Percentiles rank a stretch among this genome's conserved stretches.
These are phyloP conservation scores for Chrysoporthe austroafricana DNA, from an alignment of 2,329 filamentous ascomycete species.

Conservation along the genomic window DNA sequence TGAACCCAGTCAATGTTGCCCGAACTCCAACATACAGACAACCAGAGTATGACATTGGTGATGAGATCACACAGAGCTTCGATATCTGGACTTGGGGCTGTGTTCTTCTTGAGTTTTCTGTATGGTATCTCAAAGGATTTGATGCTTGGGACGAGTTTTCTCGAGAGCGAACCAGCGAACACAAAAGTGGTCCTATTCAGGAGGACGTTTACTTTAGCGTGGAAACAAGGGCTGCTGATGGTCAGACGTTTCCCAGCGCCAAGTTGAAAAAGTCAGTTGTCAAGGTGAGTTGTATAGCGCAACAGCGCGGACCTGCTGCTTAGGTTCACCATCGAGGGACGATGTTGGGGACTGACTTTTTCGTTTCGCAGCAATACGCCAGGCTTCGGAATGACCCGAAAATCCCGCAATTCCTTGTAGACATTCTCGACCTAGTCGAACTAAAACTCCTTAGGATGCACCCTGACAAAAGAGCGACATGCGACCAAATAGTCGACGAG, in stretches of 20 bases:
- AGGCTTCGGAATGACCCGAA: neutral
- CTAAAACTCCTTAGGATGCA: conserved; percentile 12
- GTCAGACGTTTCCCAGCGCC: neutral
- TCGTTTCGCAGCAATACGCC: conserved; percentile 2
- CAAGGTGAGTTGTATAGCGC: neutral
- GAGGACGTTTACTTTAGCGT: conserved; percentile 16
- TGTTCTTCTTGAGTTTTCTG: conserved; percentile 15
- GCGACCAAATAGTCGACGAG: conserved; percentile 4
- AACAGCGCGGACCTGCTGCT: neutral
- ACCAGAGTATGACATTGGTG: conserved; percentile 15
- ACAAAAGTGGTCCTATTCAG: neutral
- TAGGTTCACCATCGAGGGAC: neutral
- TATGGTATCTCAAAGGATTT: conserved; percentile 19
- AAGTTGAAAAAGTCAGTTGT: neutral
- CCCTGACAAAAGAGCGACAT: conserved; percentile 11
- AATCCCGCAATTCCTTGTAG: neutral
- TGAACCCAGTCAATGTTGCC: conserved; percentile 5
- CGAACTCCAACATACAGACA: conserved; percentile 10
- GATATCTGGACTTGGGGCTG: conserved; percentile 18
- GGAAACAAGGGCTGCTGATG: neutral
- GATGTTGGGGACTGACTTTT: neutral
- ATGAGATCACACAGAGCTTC: conserved; percentile 15
- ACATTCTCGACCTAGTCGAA: conserved; percentile 16
- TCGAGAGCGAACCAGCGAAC: conserved; percentile 3
- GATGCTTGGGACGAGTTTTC: conserved; percentile 16